A percentile compares a stretch with the other conserved stretches of the same genome.
Evolutionary conservation across 2,329 filamentous ascomycete genomes (phyloP).

Genomic region (Aspergillus candidus): DNA sequence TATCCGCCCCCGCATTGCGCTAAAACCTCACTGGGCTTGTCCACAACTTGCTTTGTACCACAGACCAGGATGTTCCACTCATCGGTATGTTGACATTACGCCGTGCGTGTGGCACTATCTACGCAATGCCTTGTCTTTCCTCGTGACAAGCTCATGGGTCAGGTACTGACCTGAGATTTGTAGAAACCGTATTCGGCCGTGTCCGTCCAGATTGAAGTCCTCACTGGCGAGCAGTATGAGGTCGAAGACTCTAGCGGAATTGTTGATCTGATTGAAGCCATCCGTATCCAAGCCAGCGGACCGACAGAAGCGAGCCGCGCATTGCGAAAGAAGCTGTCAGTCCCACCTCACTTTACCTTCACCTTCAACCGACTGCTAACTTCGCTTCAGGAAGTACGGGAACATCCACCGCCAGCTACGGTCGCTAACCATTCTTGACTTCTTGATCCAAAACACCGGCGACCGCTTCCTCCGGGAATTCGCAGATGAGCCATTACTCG

Average conservation of each 20-base stretch:
- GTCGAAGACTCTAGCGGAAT: slow-evolving; percentile 90
- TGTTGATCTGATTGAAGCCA: slow-evolving; percentile 87
- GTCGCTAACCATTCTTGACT: slow-evolving; percentile 82
- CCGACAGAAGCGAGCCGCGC: slow-evolving; percentile 85
- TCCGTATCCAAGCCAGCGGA: slow-evolving; percentile 80
- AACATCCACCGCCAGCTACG: slow-evolving; percentile 87
- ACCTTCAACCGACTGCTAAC: slow-evolving; percentile 6
- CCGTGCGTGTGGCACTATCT: background rate
- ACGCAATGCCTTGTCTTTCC: background rate
- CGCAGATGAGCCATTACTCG: slow-evolving; percentile 83
- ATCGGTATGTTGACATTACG: slow-evolving; percentile 19
- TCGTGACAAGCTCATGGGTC: background rate
- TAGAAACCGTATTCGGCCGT: slow-evolving; percentile 89
- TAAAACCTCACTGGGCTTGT: background rate
- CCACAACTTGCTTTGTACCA: background rate
- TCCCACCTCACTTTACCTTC: slow-evolving; percentile 3
- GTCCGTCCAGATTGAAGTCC: slow-evolving; percentile 82
- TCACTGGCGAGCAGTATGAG: slow-evolving; percentile 83
- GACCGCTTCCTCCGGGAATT: slow-evolving; percentile 80
- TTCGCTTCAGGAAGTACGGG: slow-evolving; percentile 68
- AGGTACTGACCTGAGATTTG: background rate
- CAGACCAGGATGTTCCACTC: slow-evolving; percentile 31
- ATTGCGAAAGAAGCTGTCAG: slow-evolving; percentile 85
- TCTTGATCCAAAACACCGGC: slow-evolving; percentile 89
- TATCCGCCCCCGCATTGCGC: background rate